phyloP scores from a whole-genome alignment of 495 filamentous ascomycete species.

The Cenococcum geophilum region DNA sequence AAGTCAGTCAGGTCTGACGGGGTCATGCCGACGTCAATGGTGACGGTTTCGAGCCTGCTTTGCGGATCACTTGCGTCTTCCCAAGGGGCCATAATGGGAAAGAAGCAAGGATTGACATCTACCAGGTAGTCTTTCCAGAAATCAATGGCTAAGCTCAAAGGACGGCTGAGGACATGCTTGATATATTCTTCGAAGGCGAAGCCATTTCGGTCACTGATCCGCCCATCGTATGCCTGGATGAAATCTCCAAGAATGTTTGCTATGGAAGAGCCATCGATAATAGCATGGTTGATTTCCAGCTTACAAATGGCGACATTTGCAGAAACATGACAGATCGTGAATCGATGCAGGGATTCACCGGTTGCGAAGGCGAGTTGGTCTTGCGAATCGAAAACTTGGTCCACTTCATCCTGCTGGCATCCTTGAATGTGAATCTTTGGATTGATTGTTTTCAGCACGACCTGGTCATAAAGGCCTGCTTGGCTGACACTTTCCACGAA shows the following conservation, averaged over 20 bases:
- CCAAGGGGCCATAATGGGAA: constrained; percentile 12
- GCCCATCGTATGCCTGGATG: constrained; percentile 29
- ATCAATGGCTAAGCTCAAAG: constrained; percentile 8
- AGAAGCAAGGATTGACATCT: constrained; percentile 18
- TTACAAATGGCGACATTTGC: constrained; percentile 13
- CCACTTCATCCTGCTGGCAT: constrained; percentile 11
- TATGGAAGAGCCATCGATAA: constrained; percentile 27
- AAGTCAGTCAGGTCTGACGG: constrained; percentile 9
- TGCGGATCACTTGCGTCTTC: constrained; percentile 14
- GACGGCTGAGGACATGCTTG: constrained; percentile 14
- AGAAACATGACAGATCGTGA: constrained; percentile 18
- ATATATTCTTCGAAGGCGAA: constrained; percentile 18
- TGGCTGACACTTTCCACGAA: constrained; percentile 21
- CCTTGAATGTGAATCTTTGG: constrained; percentile 11
- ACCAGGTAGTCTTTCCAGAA: constrained; percentile 20
- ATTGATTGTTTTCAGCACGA: constrained; percentile 12
- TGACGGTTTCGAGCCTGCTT: constrained; percentile 11
- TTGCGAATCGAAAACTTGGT: constrained; percentile 12
- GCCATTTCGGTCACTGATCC: constrained; percentile 8
- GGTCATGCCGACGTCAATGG: constrained; percentile 15
- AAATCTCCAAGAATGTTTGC: constrained; percentile 32
- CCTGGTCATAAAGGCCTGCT: constrained; percentile 20
- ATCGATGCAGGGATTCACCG: constrained; percentile 16
- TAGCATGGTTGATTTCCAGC: constrained; percentile 19
- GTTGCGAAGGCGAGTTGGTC: constrained; percentile 7